Percentiles rank a stretch among this genome's conserved stretches.
These are phyloP conservation scores for Chlamydomonas schloesseri DNA, from an alignment of 139 green algal species.

Conservation along the genomic window DNA sequence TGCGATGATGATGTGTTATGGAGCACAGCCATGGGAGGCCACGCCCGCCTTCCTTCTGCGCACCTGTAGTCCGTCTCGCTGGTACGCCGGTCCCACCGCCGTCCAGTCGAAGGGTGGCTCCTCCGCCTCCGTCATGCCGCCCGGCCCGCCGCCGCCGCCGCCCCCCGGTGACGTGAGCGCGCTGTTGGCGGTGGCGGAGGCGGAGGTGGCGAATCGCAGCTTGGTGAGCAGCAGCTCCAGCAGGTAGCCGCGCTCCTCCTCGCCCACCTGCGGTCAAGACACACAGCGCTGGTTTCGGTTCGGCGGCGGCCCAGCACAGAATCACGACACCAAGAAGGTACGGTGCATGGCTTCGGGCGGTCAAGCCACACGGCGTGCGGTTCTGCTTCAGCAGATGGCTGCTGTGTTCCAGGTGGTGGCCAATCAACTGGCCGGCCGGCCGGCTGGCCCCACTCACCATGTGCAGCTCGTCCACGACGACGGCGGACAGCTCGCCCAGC, in stretches of 20 bases:
- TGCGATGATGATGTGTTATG: too few relatives aligned
- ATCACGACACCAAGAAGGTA: not conserved
- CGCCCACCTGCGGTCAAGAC: constrained; percentile 77
- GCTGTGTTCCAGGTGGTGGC: too few relatives aligned
- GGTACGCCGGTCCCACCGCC: constrained; percentile 19
- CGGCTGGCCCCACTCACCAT: too few relatives aligned
- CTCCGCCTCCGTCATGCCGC: not conserved
- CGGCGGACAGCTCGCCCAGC: constrained; percentile 70
- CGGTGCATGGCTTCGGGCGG: too few relatives aligned
- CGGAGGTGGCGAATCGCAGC: constrained; percentile 77
- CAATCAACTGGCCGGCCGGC: too few relatives aligned
- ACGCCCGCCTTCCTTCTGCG: too few relatives aligned
- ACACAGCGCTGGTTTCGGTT: too few relatives aligned
- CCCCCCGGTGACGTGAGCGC: not conserved
- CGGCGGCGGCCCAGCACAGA: not conserved
- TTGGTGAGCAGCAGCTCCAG: constrained; percentile 99
- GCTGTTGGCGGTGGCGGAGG: not conserved
- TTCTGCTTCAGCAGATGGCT: not conserved
- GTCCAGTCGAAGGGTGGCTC: constrained; percentile 27
- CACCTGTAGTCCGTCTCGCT: constrained; percentile 35
- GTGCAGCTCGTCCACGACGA: constrained; percentile 95
- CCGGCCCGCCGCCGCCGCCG: not conserved
- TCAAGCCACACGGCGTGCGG: too few relatives aligned
- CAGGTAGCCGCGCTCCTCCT: constrained; percentile 88
- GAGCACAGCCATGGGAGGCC: too few relatives aligned